These are phyloP conservation scores for Ensete glaucum DNA, from an alignment of 176 grass and related monocot species.

Conservation along the genomic window DNA sequence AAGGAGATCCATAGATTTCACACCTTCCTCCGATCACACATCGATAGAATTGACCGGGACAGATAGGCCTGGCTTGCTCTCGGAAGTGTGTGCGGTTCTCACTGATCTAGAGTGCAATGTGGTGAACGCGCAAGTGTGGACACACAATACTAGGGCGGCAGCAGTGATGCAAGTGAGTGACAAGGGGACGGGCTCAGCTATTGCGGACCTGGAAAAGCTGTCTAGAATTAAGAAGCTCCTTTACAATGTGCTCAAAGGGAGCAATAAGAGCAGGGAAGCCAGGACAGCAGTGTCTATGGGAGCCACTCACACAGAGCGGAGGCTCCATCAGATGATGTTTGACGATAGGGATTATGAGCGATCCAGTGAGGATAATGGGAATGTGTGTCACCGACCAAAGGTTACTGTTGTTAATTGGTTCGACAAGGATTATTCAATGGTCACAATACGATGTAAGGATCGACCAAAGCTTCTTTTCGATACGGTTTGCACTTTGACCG, in stretches of 20 bases:
- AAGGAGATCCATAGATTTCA: conserved; percentile 39
- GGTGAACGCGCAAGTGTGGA: conserved; percentile 86
- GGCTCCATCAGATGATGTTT: conserved; percentile 85
- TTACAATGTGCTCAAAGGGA: conserved; percentile 42
- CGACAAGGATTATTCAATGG: conserved; percentile 76
- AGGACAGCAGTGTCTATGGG: conserved; percentile 32
- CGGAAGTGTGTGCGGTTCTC: conserved; percentile 71
- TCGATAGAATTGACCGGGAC: conserved; percentile 65
- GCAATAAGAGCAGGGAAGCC: conserved; percentile 25
- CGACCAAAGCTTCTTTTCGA: conserved; percentile 77
- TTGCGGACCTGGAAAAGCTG: conserved; percentile 33
- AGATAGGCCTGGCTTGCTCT: conserved; percentile 62
- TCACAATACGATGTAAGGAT: conserved; percentile 75
- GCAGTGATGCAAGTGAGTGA: conserved; percentile 66
- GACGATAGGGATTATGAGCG: conserved; percentile 42
- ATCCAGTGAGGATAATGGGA: conserved; percentile 10
- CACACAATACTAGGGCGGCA: conserved; percentile 63
- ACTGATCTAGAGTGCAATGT: conserved; percentile 63
- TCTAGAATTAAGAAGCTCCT: conserved; percentile 44
- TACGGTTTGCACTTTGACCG: conserved; percentile 75
- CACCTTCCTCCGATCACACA: conserved; percentile 38
- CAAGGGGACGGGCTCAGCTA: conserved; percentile 33
- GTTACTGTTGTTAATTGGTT: conserved; percentile 64
- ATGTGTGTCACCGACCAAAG: conserved; percentile 28
- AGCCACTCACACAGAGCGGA: conserved; percentile 42